Base-by-base conservation (phyloP, 495 filamentous ascomycete species). In the Penicillium silybi region DNA sequence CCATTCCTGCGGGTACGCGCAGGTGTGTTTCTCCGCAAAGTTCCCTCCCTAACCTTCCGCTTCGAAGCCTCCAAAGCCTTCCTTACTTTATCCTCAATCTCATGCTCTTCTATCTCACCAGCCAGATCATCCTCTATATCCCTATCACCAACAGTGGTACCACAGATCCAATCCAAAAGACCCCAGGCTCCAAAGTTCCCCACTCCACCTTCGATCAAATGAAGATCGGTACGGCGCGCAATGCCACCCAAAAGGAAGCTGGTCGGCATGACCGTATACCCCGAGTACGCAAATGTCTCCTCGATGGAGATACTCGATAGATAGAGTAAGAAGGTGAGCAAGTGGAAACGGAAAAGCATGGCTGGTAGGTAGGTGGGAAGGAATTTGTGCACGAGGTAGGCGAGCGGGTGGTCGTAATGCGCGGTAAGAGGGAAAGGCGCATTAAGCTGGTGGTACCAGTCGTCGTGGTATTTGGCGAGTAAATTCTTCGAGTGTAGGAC, bases 161-260 rank as follows among this genome's bases (percentile, higher is more conserved):
- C 87, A 59, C 77, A 73, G 1, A 83, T 42, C 82, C 86, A 89
- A 66, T 97, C 92, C 55, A 92, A 32, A 7, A 95, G 54, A 1
- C 90, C 90, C 80, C 85, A 88, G 9, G 83, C 78, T 0, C 85
- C 87, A 61, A 79, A 96, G 57, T 96, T 95, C 0, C 89, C 88
- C 22, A 78, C 69, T 5, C 79, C 85, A 32, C 63, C 63, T 22
- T 69, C 70, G 46, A 80, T 65, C 50, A 86, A 76, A 69, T 97
- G 92, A 37, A 65, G 61, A 50, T 92, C 88, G 2, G 74, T 83
- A 27, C 89, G 76, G 48, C 82, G 74, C 13, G 88, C 81, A 58
- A 95, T 85, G 1, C 90, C 87, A 1, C 84, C 80, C 42, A 96
- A 71, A 41, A 95, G 69, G 25, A 92, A 85, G 0, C 80, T 74